phyloP scores from a whole-genome alignment of 169 alveolate species.

The Eimeria maxima region DNA sequence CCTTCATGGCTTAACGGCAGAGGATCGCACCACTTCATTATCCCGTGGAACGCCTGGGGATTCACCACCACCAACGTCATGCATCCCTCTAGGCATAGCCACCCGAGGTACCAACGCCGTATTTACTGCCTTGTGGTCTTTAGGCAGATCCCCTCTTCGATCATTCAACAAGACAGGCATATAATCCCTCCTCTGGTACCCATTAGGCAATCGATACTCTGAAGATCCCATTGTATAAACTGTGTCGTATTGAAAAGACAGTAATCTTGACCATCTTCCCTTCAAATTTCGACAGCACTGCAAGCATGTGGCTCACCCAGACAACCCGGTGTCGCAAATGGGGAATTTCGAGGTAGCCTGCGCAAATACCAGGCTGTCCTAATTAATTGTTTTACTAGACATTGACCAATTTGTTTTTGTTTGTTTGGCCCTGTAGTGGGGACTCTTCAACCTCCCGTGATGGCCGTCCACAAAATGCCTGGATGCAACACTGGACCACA shows the following conservation, averaged over 20 bases:
- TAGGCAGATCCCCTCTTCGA: not conserved
- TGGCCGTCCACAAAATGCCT: not conserved
- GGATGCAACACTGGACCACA: constrained; percentile 16
- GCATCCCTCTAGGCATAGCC: constrained; percentile 80
- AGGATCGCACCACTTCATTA: constrained; percentile 87
- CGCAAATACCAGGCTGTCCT: not conserved
- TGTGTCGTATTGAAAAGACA: too few species aligned
- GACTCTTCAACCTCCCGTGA: not conserved
- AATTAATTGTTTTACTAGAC: not conserved
- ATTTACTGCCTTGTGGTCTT: constrained; percentile 7
- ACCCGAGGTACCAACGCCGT: constrained; percentile 61
- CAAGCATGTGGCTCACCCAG: constrained; percentile 27
- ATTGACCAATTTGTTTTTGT: not conserved
- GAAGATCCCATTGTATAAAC: not conserved
- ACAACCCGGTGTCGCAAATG: not conserved
- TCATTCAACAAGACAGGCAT: not conserved
- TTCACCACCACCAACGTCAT: constrained; percentile 84
- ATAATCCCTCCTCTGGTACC: not conserved
- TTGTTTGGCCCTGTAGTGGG: not conserved
- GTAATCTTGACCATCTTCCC: too few species aligned
- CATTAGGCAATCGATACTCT: not conserved
- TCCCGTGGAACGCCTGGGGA: constrained; percentile 84
- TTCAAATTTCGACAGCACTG: too few species aligned
- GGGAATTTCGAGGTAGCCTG: not conserved
- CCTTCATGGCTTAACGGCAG: constrained; percentile 88